A percentile compares a stretch with the other conserved stretches of the same genome.
phyloP scores from a whole-genome alignment of 345 rosid genomes.

The Eucalyptus pumila region DNA sequence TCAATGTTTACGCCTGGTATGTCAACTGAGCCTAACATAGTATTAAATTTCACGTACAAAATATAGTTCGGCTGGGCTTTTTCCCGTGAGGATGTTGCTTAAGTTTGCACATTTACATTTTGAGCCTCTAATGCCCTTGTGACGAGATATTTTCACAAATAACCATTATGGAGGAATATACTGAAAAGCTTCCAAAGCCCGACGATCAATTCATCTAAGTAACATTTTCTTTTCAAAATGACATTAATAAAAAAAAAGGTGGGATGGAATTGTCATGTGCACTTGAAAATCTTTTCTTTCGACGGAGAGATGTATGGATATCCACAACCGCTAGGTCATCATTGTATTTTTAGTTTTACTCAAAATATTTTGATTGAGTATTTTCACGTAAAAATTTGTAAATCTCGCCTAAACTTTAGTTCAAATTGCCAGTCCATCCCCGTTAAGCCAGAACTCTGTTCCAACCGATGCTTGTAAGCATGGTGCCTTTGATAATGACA shows the following conservation, averaged over 20 bases:
- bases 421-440: background rate
- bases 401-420: background rate
- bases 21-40: background rate
- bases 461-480: background rate
- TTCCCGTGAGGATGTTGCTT: background rate
- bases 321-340: background rate
- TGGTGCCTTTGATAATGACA: background rate
- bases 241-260: rapidly evolving
- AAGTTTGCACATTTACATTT: background rate
- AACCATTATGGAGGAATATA: background rate
- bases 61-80: background rate
- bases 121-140: background rate
- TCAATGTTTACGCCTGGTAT: background rate
- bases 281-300: background rate
- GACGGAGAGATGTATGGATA: background rate
- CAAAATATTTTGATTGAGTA: background rate
- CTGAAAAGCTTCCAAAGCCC: background rate
- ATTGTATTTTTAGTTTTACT: background rate
- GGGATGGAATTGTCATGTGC: background rate
- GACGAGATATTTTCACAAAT: background rate
- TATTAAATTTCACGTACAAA: background rate
- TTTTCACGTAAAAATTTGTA: background rate
- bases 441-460: rapidly evolving
- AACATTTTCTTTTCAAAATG: background rate
- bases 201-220: background rate